Base-by-base conservation (phyloP, 306 rosid genomes). In the Sphenostylis stenocarpa region DNA sequence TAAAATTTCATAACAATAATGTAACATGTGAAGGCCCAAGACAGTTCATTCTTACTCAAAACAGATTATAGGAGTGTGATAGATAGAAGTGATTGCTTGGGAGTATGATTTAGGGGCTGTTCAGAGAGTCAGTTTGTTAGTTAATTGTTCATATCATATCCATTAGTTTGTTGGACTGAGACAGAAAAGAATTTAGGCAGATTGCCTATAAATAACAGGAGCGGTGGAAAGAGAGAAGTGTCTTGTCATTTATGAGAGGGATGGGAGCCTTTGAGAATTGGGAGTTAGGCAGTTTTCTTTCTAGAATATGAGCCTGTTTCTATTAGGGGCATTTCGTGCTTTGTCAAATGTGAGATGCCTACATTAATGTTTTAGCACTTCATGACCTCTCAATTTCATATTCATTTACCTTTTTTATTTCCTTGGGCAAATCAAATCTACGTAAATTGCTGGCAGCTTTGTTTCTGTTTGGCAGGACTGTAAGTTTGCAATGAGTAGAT, bases 281-380 rank as follows among this genome's bases (percentile, higher is more conserved):
- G 57, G 13, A 45, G 7, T 45, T 15, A 15, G 51, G 51, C 11
- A 17, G 23, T 17, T 49, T 49, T 49, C 26, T 51, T 51, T 51
- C 57, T 7, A 19, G 17, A 51, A 7, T 51, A 5, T 17, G 26
- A 2, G 52, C 20, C 23, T 6, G 56, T n/a, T 49, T 17, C 11
- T 49, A 2, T 51, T 19, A 51, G 57, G 26, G 29, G 66, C 36
- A 34, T 34, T 72, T 51, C 47, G 36, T 44, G 38, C 44, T 36
- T 20, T 67, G 31, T 67, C 55, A 74, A 57, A 36, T 43, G 29
- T 66, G 76, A 80, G 44, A 41, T 63, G 74, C 63, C 60, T 64
- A 15, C 55, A 66, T 65, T 74, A 10, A 48, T 74, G 39, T 38
- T 58, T 67, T 38, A 75, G 34, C 52, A 20, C 36, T 67, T 43